Evolutionary conservation across 306 rosid genomes (phyloP).

Genomic region (Trifolium pratense): DNA sequence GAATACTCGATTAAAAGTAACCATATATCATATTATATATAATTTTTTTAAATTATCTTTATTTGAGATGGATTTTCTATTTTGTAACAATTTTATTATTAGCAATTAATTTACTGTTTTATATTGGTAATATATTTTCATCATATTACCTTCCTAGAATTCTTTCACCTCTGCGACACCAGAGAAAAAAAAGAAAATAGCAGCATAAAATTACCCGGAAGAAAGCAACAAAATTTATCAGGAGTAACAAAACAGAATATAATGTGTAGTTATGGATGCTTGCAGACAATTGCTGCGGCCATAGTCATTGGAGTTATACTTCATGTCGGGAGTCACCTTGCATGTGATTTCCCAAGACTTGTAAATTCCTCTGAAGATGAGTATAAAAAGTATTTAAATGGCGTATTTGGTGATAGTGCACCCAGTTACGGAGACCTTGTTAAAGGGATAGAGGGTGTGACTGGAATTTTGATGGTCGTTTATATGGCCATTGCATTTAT

Average conservation of each 20-base stretch:
- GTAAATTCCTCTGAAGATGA: constrained; percentile 37
- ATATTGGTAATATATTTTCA: background rate
- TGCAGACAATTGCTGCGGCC: constrained; percentile 85
- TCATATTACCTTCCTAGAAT: background rate
- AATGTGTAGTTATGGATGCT: constrained; percentile 15
- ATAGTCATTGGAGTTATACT: constrained; percentile 84
- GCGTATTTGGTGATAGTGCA: constrained; percentile 64
- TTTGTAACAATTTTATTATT: no score
- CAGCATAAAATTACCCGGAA: background rate
- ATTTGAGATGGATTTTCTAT: no score
- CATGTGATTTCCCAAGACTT: constrained; percentile 92
- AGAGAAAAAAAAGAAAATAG: background rate
- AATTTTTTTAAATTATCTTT: no score
- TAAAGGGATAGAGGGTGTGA: constrained; percentile 77
- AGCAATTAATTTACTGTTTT: no score
- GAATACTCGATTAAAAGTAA: background rate
- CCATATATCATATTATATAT: background rate
- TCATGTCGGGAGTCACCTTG: constrained; percentile 92
- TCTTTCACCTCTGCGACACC: background rate
- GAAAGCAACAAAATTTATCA: background rate
- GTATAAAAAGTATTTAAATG: constrained; percentile 44
- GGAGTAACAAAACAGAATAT: background rate
- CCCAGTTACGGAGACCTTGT: constrained; percentile 66
- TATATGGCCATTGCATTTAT: constrained; percentile 85
- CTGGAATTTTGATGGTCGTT: constrained; percentile 86